Evolutionary conservation across 2,329 filamentous ascomycete genomes (phyloP).

Genomic region (Cladosporium sp.): DNA sequence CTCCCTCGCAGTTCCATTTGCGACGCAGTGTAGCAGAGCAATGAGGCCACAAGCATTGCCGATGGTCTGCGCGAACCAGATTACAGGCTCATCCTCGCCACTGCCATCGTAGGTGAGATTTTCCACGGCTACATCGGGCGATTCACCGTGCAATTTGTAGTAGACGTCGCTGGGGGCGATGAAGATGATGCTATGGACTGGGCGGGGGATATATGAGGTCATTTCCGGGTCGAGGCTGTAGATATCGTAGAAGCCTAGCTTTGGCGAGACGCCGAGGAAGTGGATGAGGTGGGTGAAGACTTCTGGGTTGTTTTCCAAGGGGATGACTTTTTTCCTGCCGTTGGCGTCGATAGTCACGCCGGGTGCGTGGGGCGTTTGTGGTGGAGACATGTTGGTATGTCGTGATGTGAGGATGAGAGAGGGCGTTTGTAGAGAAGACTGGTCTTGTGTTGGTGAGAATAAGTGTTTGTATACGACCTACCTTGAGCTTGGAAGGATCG

Average conservation of each 20-base stretch:
- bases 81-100: conserved; percentile 48
- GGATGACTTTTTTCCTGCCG: conserved; percentile 30
- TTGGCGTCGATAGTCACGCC: conserved; percentile 23
- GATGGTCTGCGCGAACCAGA: conserved; percentile 59
- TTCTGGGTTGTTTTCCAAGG: conserved; percentile 52
- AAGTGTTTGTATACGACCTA: not conserved
- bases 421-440: not conserved
- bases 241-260: conserved; percentile 51
- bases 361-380: conserved; percentile 6
- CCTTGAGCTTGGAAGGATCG: not conserved
- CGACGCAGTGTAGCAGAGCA: conserved; percentile 51
- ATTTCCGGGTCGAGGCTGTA: conserved; percentile 50
- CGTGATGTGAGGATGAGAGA: not conserved
- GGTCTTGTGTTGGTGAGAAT: not conserved
- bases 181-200: conserved; percentile 52
- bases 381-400: not conserved
- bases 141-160: conserved; percentile 40
- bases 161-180: conserved; percentile 46
- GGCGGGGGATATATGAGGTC: conserved; percentile 49
- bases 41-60: conserved; percentile 57
- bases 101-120: conserved; percentile 40
- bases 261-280: conserved; percentile 45
- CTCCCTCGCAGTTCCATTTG: conserved; percentile 45
- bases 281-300: conserved; percentile 49
- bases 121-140: conserved; percentile 34